Evolutionary conservation across 352 stramenopile genomes (phyloP).

Genomic region (Phytophthora ramorum): DNA sequence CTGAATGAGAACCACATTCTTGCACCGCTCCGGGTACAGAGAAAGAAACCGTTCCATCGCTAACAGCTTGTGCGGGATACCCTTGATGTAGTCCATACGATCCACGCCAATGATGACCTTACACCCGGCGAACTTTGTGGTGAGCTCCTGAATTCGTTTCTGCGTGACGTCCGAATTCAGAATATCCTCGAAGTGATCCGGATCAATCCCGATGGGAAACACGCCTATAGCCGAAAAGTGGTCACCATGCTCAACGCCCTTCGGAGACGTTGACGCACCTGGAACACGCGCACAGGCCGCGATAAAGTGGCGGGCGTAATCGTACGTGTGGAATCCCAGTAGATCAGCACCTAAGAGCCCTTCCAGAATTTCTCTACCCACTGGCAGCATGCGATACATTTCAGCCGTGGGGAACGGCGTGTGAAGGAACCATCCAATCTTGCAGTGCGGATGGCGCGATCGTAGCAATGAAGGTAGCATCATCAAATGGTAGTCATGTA

Average conservation of each 20-base stretch:
- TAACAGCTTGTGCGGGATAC: constrained; percentile 87
- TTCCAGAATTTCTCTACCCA: constrained; percentile 80
- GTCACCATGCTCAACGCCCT: constrained; percentile 82
- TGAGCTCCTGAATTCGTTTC: constrained; percentile 67
- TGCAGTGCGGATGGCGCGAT: constrained; percentile 69
- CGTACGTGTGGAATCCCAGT: constrained; percentile 89
- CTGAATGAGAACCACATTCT: constrained; percentile 94
- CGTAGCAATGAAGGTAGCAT: constrained; percentile 81
- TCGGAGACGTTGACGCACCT: constrained; percentile 75
- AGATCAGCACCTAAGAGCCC: constrained; percentile 83
- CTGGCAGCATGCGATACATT: constrained; percentile 87
- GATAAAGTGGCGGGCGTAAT: constrained; percentile 88
- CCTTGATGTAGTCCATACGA: constrained; percentile 90
- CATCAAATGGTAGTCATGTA: constrained; percentile 93
- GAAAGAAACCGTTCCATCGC: constrained; percentile 89
- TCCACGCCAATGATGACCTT: constrained; percentile 91
- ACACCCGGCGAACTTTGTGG: constrained; percentile 65
- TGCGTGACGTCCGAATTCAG: constrained; percentile 55
- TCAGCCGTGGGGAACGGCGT: constrained; percentile 87
- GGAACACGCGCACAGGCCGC: constrained; percentile 78
- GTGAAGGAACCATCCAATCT: constrained; percentile 91
- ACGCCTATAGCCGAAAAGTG: constrained; percentile 86
- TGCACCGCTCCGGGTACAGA: constrained; percentile 86
- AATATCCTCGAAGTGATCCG: constrained; percentile 82
- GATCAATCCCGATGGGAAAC: constrained; percentile 88